phyloP scores from a whole-genome alignment of 495 filamentous ascomycete species.

The Lasiosphaeriaceae sp. region DNA sequence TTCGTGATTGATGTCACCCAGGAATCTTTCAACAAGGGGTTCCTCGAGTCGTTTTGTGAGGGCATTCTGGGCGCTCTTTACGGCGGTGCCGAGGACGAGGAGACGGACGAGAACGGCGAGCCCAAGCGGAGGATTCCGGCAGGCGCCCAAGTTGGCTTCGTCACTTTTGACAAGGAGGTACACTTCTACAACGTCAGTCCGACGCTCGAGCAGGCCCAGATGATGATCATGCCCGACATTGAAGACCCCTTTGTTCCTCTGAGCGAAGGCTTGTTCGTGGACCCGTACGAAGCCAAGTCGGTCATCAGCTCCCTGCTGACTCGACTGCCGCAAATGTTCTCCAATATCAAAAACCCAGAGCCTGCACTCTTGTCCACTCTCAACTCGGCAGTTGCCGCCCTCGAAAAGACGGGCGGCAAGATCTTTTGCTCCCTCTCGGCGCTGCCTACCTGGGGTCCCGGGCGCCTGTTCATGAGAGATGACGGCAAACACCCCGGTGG shows the following conservation, averaged over 20 bases:
- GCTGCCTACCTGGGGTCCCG: constrained; percentile 87
- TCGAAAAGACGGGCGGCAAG: constrained; percentile 86
- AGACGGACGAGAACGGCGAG: constrained; percentile 53
- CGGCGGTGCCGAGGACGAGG: constrained; percentile 51
- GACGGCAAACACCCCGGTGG: constrained; percentile 81
- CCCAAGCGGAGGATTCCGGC: constrained; percentile 62
- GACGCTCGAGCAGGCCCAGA: constrained; percentile 81
- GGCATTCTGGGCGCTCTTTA: constrained; percentile 85
- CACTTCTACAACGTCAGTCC: constrained; percentile 95
- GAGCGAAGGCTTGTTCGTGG: constrained; percentile 88
- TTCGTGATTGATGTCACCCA: constrained; percentile 92
- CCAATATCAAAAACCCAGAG: constrained; percentile 80
- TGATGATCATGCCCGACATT: constrained; percentile 98
- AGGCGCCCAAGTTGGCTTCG: constrained; percentile 87
- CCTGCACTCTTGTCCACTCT: constrained; percentile 80
- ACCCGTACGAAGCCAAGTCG: constrained; percentile 87
- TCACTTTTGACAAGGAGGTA: constrained; percentile 91
- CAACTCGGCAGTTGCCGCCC: constrained; percentile 72
- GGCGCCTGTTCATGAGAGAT: constrained; percentile 76
- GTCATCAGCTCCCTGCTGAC: constrained; percentile 82
- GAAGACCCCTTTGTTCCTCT: constrained; percentile 96
- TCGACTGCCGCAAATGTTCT: constrained; percentile 78
- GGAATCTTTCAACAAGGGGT: constrained; percentile 83
- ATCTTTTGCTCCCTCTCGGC: constrained; percentile 81
- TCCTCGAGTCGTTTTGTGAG: constrained; percentile 85